Base-by-base conservation (phyloP, 805 yeast genomes). In the Saccharomycopsis synnaedendra region DNA sequence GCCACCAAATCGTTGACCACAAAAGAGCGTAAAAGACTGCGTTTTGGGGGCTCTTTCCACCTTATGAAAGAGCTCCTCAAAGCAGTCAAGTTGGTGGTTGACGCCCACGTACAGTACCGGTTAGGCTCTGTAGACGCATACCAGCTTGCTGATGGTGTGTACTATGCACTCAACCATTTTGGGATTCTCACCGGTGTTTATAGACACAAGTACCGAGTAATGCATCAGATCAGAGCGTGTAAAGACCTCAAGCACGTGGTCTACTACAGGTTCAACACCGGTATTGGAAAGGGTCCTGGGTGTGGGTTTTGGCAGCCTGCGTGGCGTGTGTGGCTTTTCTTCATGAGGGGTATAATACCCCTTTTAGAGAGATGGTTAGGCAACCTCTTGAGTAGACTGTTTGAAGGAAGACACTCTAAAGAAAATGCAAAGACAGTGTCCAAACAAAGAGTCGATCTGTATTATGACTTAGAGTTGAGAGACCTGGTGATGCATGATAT, bases 241-340 rank as follows among this genome's bases (percentile, higher is more conserved):
- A 93, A 93, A 61, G 98, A 93, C 64, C 66, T 93, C 57, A 93
- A 93, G 64, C 98, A 93, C 61, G 80, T 90, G 5, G 82, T 93
- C 0, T 93, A 93, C 60, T 74, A 85, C 54, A 71, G 82, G 52
- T 93, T 93, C 67, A 93, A 93, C 59, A 70, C 72, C 36, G 69
- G 76, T n/a, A 84, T 93, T 30, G 97, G 97, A 0, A 93, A 90
- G 60, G 98, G 98, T 2, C 97, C 98, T 1, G 98, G 98, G 0
- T 85, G 95, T 67, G 99, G 99, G 1, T 85, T 93, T 62, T 93
- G 99, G 99, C 97, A 93, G 60, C 98, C 98, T 0, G 85, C 96
- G 1, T 93, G 97, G 98, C 70, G 96, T 56, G 90, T 89, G 1
- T 93, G 98, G 99, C 68, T 93, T 1, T 84, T 80, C 46, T 90